Conservation (phyloP, 352 stramenopile genomes). For the Phytophthora tentaculata region DNA sequence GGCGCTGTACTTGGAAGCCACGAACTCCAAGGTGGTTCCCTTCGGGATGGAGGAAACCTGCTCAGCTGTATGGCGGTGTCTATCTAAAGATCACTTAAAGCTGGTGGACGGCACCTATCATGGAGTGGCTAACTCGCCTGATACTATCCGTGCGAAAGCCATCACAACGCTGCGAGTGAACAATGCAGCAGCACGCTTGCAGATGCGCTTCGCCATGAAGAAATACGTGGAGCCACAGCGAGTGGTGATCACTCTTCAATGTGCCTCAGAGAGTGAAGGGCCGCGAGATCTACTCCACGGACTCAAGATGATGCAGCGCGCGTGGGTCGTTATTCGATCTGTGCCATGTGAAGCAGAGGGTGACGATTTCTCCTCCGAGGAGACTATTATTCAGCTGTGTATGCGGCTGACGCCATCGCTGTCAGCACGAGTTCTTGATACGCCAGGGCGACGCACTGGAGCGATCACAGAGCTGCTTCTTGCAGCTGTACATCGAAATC, state of each 20-base stretch:
- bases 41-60: conserved; percentile 49
- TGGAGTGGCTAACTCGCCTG: conserved; percentile 27
- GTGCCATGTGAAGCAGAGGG: conserved; percentile 20
- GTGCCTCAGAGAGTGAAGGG: conserved; percentile 41
- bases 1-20: conserved; percentile 43
- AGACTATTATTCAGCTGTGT: conserved; percentile 58
- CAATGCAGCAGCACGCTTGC: conserved; percentile 35
- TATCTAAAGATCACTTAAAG: conserved; percentile 42
- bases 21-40: conserved; percentile 51
- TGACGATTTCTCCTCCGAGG: conserved; percentile 13
- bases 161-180: conserved; percentile 48
- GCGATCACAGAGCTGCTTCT: conserved; percentile 59
- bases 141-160: conserved; percentile 52
- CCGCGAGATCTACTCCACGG: conserved; percentile 41
- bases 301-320: conserved; percentile 49
- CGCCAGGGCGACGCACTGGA: conserved; percentile 32
- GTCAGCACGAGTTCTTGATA: conserved; percentile 25
- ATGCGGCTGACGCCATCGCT: conserved; percentile 57
- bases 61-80: conserved; percentile 44
- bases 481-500: conserved; percentile 49
- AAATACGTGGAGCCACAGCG: conserved; percentile 33
- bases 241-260: conserved; percentile 37
- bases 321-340: conserved; percentile 46
- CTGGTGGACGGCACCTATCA: conserved; percentile 50
- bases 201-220: conserved; percentile 50